These are phyloP conservation scores for Galerina marginata DNA, from an alignment of 768 basidiomycete species.

Conservation along the genomic window DNA sequence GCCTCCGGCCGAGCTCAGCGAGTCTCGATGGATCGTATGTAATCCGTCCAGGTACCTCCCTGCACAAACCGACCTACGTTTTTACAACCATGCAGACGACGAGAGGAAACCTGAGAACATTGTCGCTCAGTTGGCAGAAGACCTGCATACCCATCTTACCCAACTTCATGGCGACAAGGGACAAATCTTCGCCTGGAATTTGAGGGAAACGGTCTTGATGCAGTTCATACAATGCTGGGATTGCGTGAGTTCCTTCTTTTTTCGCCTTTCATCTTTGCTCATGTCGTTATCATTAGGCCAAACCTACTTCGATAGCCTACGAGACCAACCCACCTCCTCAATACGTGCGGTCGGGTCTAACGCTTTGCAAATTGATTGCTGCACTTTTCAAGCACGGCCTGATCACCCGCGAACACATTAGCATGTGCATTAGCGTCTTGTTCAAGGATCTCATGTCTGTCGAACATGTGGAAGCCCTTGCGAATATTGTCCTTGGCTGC, in stretches of 20 bases:
- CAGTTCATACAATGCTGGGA: conserved; percentile 23
- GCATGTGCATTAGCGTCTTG: conserved; percentile 23
- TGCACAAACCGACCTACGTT: not conserved
- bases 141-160: conserved; percentile 11
- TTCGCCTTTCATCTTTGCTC: not conserved
- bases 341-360: conserved; percentile 23
- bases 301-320: conserved; percentile 15
- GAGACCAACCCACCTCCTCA: conserved; percentile 3
- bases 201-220: conserved; percentile 21
- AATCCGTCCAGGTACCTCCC: conserved; percentile 5
- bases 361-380: conserved; percentile 23
- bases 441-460: conserved; percentile 26
- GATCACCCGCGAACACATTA: conserved; percentile 21
- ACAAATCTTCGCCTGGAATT: conserved; percentile 21
- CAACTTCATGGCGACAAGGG: conserved; percentile 10
- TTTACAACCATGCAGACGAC: not conserved
- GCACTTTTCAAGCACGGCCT: conserved; percentile 21
- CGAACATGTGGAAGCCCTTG: conserved; percentile 26
- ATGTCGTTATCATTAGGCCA: not conserved
- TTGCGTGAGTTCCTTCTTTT: conserved; percentile 11
- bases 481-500: conserved; percentile 23
- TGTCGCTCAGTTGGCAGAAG: conserved; percentile 9
- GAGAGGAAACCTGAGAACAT: not conserved
- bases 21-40: not conserved
- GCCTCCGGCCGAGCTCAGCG: not conserved